These are phyloP conservation scores for Monilinia laxa DNA, from an alignment of 2,329 filamentous ascomycete genomes.

Conservation along the genomic window DNA sequence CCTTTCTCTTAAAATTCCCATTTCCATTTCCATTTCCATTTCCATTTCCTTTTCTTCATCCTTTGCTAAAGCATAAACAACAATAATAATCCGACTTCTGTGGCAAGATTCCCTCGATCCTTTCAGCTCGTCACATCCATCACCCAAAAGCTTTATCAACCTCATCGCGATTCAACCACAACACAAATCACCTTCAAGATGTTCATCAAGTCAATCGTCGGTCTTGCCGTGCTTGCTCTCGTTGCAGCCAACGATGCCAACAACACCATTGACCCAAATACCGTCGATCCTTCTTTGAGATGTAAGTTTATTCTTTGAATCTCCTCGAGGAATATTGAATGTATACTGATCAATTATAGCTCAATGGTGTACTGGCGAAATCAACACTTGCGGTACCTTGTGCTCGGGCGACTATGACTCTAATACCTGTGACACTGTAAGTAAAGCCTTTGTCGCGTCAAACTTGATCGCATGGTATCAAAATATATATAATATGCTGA, in stretches of 20 bases:
- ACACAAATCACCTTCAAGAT: conserved; percentile 29
- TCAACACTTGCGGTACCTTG: conserved; percentile 58
- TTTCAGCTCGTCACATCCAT: not conserved
- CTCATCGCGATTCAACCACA: not conserved
- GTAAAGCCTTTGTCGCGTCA: conserved; percentile 33
- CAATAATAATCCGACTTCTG: too few relatives aligned
- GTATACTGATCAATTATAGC: conserved; percentile 40
- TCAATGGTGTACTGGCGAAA: conserved; percentile 58
- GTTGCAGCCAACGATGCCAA: conserved; percentile 30
- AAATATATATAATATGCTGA: conserved; percentile 3
- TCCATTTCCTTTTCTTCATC: not conserved
- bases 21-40: not conserved
- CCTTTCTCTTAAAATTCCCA: not conserved
- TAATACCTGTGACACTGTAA: conserved; percentile 59
- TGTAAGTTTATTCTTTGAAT: conserved; percentile 27
- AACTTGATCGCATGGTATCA: conserved; percentile 6
- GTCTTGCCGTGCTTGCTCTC: conserved; percentile 35
- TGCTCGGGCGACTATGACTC: conserved; percentile 51
- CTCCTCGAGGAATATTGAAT: not conserved
- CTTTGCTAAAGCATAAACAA: too few relatives aligned
- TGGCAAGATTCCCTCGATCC: not conserved
- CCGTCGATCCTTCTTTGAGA: conserved; percentile 29
- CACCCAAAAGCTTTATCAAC: not conserved
- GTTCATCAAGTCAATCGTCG: conserved; percentile 36
- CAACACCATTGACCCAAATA: conserved; percentile 34